These are phyloP conservation scores for Amyloporia xantha DNA, from an alignment of 768 basidiomycete species.

Conservation along the genomic window DNA sequence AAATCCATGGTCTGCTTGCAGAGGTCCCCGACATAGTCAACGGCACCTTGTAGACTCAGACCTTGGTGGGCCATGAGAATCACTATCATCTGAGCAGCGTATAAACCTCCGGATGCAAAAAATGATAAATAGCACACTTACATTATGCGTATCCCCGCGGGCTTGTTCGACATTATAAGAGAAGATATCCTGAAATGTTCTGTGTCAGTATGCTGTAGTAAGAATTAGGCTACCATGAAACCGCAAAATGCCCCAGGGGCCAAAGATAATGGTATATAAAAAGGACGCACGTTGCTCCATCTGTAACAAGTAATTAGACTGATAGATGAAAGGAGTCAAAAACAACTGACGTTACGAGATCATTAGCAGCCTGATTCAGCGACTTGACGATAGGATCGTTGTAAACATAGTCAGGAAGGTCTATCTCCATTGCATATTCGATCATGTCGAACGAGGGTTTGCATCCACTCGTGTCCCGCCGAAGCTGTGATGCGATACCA, in stretches of 20 bases:
- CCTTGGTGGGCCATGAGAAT: conserved; percentile 59
- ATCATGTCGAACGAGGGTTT: conserved; percentile 73
- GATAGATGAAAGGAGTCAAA: no score
- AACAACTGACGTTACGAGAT: conserved; percentile 47
- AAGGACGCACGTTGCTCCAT: conserved; percentile 13
- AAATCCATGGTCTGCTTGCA: conserved; percentile 47
- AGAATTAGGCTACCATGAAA: not conserved
- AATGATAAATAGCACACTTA: conserved; percentile 1
- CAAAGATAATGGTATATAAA: not conserved
- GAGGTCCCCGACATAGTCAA: conserved; percentile 58
- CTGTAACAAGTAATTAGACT: no score
- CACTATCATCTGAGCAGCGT: conserved; percentile 50
- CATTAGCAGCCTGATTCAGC: conserved; percentile 68
- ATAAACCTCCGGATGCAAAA: not conserved
- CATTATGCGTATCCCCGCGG: conserved; percentile 73
- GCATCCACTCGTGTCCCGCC: conserved; percentile 75
- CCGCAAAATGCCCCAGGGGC: not conserved
- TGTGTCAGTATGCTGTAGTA: no score
- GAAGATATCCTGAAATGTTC: conserved; percentile 70
- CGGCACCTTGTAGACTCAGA: conserved; percentile 51
- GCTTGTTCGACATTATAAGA: conserved; percentile 80
- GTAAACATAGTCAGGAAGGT: conserved; percentile 74
- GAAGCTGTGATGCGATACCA: conserved; percentile 28
- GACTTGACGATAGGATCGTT: conserved; percentile 58
- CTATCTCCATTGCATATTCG: conserved; percentile 69